Conservation (phyloP, 176 grass and related monocot genomes). For the Oryza brachyantha region DNA sequence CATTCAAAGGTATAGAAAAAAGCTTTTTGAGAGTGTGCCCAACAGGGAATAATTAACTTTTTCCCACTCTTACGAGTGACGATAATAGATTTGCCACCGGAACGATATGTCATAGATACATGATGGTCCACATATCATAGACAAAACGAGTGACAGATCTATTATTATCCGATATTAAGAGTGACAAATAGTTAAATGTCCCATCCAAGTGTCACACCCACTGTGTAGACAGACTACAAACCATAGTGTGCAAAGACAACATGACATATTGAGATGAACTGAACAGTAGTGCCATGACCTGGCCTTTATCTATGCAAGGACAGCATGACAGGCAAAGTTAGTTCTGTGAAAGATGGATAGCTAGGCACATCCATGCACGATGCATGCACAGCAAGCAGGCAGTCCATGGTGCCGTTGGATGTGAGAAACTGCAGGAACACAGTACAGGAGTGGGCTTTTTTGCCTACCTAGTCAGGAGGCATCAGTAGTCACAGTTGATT, state of each 20-base stretch:
- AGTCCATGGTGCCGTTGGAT: not conserved
- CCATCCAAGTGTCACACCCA: too few species aligned
- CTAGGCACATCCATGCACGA: not conserved
- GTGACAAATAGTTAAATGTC: too few species aligned
- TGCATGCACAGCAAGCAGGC: too few species aligned
- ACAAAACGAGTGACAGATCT: too few species aligned
- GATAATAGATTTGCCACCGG: too few species aligned
- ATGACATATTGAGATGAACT: not conserved
- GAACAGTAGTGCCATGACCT: not conserved
- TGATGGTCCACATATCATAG: too few species aligned
- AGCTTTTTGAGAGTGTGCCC: not conserved
- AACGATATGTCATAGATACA: too few species aligned
- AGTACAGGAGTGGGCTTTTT: conserved; percentile 5
- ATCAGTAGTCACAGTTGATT: conserved; percentile 17
- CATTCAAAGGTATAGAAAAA: not conserved
- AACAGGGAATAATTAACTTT: too few species aligned
- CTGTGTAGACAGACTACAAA: conserved; percentile 16
- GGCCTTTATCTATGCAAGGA: not conserved
- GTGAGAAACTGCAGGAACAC: not conserved
- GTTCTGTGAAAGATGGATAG: not conserved
- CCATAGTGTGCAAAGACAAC: conserved; percentile 6
- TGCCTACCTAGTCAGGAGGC: conserved; percentile 37
- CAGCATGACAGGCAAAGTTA: not conserved
- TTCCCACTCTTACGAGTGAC: too few species aligned
- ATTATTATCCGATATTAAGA: too few species aligned